These are phyloP conservation scores for Globisporangium recalcitrans DNA, from an alignment of 352 stramenopile genomes.

Conservation along the genomic window DNA sequence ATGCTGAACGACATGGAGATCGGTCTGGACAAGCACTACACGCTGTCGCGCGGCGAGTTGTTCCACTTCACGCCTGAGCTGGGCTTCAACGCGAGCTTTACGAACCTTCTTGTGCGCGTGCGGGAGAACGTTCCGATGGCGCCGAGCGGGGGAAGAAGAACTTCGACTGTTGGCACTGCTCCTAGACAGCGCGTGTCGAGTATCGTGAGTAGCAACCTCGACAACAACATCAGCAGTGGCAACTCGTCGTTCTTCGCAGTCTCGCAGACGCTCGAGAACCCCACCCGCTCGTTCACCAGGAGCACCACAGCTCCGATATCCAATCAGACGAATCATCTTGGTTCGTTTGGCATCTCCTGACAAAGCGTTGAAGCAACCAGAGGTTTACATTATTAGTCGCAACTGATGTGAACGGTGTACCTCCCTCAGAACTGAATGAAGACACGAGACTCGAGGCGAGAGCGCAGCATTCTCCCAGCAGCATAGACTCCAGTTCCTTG, in stretches of 20 bases:
- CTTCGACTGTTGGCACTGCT: constrained; percentile 20
- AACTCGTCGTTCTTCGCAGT: constrained; percentile 2
- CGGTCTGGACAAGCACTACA: too few species aligned
- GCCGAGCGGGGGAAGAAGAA: constrained; percentile 3
- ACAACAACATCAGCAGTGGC: neutral
- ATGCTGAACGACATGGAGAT: constrained; percentile 77
- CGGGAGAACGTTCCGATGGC: constrained; percentile 31
- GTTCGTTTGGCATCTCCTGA: too few species aligned
- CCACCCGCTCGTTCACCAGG: neutral
- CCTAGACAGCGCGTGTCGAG: constrained; percentile 61
- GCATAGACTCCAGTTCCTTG: too few species aligned
- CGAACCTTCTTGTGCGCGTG: constrained; percentile 39
- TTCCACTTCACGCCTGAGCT: constrained; percentile 79
- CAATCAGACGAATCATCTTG: too few species aligned
- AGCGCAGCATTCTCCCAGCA: too few species aligned
- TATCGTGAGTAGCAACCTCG: constrained; percentile 46
- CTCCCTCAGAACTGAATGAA: too few species aligned
- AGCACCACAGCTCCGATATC: constrained; percentile 6
- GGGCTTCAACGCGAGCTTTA: constrained; percentile 73
- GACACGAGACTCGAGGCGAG: too few species aligned
- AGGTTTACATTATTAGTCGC: too few species aligned
- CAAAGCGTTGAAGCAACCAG: too few species aligned
- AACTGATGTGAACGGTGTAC: too few species aligned
- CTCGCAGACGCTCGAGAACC: neutral
- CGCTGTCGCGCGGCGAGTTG: too few species aligned